A percentile compares a stretch with the other conserved stretches of the same genome.
Conservation (phyloP, 495 filamentous ascomycete species). For the Articulospora tetracladia region DNA sequence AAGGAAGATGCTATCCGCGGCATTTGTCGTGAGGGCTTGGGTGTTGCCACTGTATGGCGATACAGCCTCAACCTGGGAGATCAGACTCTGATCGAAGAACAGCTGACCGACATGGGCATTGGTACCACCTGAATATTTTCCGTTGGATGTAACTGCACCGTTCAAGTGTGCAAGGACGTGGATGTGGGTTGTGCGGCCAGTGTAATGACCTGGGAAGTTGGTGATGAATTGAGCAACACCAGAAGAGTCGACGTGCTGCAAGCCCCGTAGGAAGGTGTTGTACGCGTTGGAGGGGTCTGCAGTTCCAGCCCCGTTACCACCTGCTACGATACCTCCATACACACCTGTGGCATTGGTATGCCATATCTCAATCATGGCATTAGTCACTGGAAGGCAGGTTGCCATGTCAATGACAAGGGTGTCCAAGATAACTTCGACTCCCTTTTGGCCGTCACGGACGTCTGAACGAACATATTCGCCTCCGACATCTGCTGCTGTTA, state of each 20-base stretch:
- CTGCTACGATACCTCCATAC: constrained; percentile 36
- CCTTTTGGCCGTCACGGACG: constrained; percentile 40
- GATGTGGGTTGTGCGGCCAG: constrained; percentile 48
- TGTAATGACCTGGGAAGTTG: constrained; percentile 57
- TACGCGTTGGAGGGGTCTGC: constrained; percentile 39
- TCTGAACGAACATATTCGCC: constrained; percentile 49
- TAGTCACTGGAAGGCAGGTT: constrained; percentile 45
- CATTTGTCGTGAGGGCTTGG: constrained; percentile 46
- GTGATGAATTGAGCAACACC: constrained; percentile 50
- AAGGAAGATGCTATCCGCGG: constrained; percentile 38
- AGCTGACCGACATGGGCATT: constrained; percentile 58
- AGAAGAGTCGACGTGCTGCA: constrained; percentile 44
- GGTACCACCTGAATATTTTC: constrained; percentile 41
- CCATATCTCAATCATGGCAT: constrained; percentile 51
- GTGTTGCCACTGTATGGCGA: constrained; percentile 54
- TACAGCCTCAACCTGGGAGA: constrained; percentile 48
- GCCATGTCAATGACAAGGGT: constrained; percentile 49
- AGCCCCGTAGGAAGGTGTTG: constrained; percentile 44
- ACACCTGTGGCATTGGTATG: constrained; percentile 49
- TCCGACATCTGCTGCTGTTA: constrained; percentile 28
- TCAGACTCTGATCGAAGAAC: constrained; percentile 59
- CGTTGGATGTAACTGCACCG: constrained; percentile 40
- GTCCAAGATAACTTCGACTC: constrained; percentile 48
- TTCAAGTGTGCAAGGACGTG: constrained; percentile 46
- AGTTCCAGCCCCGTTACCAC: constrained; percentile 34